phyloP scores from a whole-genome alignment of 805 yeast species.

The Kregervanrija delftensis region DNA sequence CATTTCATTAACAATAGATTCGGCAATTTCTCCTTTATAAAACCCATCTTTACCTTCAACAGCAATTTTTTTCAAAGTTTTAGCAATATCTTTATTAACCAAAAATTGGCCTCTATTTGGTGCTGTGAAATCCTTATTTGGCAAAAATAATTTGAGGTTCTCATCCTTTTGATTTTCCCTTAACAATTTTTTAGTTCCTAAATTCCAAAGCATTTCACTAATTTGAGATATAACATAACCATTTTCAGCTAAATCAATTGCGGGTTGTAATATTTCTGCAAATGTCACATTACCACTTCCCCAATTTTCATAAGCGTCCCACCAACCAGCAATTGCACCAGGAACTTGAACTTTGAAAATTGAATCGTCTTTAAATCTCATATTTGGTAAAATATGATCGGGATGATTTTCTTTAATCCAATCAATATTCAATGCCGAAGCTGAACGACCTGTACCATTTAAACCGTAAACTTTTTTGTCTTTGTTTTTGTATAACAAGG shows the following conservation, averaged over 20 bases:
- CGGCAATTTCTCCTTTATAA: constrained; percentile 66
- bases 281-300: constrained; percentile 63
- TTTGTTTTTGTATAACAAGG: constrained; percentile 46
- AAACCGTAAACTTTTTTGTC: constrained; percentile 53
- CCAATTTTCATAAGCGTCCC: constrained; percentile 61
- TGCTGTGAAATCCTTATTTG: constrained; percentile 29
- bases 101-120: constrained; percentile 58
- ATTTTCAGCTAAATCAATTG: constrained; percentile 59
- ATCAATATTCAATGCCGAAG: constrained; percentile 42
- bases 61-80: constrained; percentile 45
- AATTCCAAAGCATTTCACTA: constrained; percentile 44
- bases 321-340: constrained; percentile 78
- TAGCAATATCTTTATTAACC: constrained; percentile 45
- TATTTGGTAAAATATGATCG: constrained; percentile 35
- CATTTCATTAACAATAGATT: constrained; percentile 51
- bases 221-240: constrained; percentile 63
- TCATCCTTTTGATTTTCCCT: constrained; percentile 26
- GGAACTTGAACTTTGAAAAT: constrained; percentile 65
- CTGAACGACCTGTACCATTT: constrained; percentile 73
- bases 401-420: constrained; percentile 33
- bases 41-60: constrained; percentile 56
- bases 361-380: constrained; percentile 45
- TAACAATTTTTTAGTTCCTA: constrained; percentile 32
- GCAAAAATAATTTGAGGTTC: constrained; percentile 29
- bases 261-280: constrained; percentile 53